A percentile compares a stretch with the other conserved stretches of the same genome.
Evolutionary conservation across 2,329 filamentous ascomycete species (phyloP).

Genomic region (Penicillium sp.): DNA sequence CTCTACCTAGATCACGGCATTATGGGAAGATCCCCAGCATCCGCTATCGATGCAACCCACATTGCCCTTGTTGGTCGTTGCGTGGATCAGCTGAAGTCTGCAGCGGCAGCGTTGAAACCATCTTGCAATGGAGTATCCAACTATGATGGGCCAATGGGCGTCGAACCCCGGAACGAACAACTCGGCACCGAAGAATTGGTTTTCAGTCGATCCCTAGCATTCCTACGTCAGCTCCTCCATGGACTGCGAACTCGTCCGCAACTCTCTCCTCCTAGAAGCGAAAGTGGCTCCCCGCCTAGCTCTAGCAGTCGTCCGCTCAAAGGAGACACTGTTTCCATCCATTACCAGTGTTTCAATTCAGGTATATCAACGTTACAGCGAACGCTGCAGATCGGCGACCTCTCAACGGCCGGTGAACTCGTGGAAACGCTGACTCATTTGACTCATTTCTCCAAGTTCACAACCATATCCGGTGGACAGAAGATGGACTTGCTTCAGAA

Average conservation of each 20-base stretch:
- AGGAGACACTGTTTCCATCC: constrained; percentile 67
- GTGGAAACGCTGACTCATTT: constrained; percentile 66
- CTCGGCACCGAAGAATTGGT: constrained; percentile 59
- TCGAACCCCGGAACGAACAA: constrained; percentile 53
- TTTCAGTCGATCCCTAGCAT: constrained; percentile 69
- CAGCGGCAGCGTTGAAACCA: constrained; percentile 60
- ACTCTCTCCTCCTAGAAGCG: constrained; percentile 56
- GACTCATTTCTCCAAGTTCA: constrained; percentile 76
- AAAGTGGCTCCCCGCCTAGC: constrained; percentile 60
- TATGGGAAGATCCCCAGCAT: constrained; percentile 44
- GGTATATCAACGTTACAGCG: constrained; percentile 58
- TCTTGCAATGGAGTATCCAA: constrained; percentile 47
- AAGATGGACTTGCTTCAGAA: constrained; percentile 63
- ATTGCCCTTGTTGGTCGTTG: constrained; percentile 73
- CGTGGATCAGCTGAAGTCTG: constrained; percentile 66
- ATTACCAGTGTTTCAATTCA: constrained; percentile 72
- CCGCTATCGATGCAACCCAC: constrained; percentile 62
- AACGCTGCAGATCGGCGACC: constrained; percentile 65
- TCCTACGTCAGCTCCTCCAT: constrained; percentile 68
- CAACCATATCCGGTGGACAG: constrained; percentile 69
- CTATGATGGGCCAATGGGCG: constrained; percentile 56
- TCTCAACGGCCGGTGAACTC: constrained; percentile 71
- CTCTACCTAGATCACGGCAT: constrained; percentile 65
- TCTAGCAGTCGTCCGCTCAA: constrained; percentile 56
- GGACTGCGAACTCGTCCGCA: constrained; percentile 55